Percentiles rank a stretch among this genome's conserved stretches.
phyloP scores from a whole-genome alignment of 1,139 yeast genomes.

The Saccharomyces hybrid region DNA sequence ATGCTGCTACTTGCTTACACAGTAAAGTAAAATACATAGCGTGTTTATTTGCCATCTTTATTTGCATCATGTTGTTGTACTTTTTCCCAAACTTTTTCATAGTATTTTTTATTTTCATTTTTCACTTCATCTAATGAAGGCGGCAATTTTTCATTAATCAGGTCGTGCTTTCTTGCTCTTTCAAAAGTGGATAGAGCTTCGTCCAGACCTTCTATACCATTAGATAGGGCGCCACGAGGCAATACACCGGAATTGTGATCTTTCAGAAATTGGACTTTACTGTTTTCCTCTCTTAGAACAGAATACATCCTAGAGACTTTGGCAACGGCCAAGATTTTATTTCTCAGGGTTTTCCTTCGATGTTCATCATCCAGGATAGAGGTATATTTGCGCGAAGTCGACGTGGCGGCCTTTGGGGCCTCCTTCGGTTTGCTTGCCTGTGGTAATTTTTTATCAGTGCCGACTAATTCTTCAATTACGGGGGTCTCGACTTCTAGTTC shows the following conservation, averaged over 20 bases:
- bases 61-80: slow-evolving; percentile 2
- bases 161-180: slow-evolving; percentile 77
- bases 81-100: slow-evolving; percentile 24
- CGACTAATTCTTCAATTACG: slow-evolving; percentile 17
- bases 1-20: background rate
- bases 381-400: background rate
- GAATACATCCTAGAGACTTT: slow-evolving; percentile 90
- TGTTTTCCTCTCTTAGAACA: slow-evolving; percentile 83
- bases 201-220: slow-evolving; percentile 76
- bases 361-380: slow-evolving; percentile 29
- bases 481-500: slow-evolving; percentile 61
- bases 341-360: slow-evolving; percentile 55
- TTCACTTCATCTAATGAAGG: slow-evolving; percentile 61
- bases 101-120: slow-evolving; percentile 40
- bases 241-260: slow-evolving; percentile 59
- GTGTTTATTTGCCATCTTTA: background rate
- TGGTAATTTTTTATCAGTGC: slow-evolving; percentile 2
- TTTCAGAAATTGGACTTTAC: slow-evolving; percentile 76
- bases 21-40: no score
- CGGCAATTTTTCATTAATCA: slow-evolving; percentile 81
- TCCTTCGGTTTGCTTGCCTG: background rate
- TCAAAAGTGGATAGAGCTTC: slow-evolving; percentile 69
- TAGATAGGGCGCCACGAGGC: slow-evolving; percentile 82
- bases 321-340: slow-evolving; percentile 91
- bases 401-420: background rate